Percentiles rank a stretch among this genome's conserved stretches.
Conservation (phyloP, 768 basidiomycete species). For the Dendrothele bispora region DNA sequence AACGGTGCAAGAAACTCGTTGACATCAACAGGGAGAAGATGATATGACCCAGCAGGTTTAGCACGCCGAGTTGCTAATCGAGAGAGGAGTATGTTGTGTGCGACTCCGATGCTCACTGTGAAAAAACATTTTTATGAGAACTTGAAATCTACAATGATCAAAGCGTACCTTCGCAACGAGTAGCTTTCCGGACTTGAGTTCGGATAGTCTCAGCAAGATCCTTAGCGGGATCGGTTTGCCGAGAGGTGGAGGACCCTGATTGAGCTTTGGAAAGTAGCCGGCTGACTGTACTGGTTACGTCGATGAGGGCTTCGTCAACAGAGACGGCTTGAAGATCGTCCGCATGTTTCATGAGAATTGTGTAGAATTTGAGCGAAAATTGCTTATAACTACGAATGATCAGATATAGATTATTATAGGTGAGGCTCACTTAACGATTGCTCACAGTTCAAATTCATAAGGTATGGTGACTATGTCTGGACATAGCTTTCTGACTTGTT, state of each 20-base stretch:
- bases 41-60: slow-evolving; percentile 87
- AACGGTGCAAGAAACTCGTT: slow-evolving; percentile 61
- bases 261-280: slow-evolving; percentile 31
- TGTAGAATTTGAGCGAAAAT: slow-evolving; percentile 86
- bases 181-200: slow-evolving; percentile 70
- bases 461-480: slow-evolving; percentile 75
- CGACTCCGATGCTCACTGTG: slow-evolving; percentile 87
- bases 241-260: slow-evolving; percentile 21
- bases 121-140: not conserved
- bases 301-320: slow-evolving; percentile 93
- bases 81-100: slow-evolving; percentile 89
- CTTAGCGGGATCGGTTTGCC: slow-evolving; percentile 58
- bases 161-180: slow-evolving; percentile 76
- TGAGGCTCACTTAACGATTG: no score
- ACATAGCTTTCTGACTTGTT: slow-evolving; percentile 78
- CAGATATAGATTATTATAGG: not conserved
- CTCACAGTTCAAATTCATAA: slow-evolving; percentile 88
- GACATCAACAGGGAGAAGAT: slow-evolving; percentile 59
- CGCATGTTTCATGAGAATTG: slow-evolving; percentile 84
- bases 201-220: slow-evolving; percentile 83
- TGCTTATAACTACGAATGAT: slow-evolving; percentile 73
- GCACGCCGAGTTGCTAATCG: slow-evolving; percentile 88
- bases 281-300: slow-evolving; percentile 67
- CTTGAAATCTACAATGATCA: not conserved
- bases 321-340: slow-evolving; percentile 95